phyloP scores from a whole-genome alignment of 352 stramenopile genomes.

The Aphanomyces cochlioides region DNA sequence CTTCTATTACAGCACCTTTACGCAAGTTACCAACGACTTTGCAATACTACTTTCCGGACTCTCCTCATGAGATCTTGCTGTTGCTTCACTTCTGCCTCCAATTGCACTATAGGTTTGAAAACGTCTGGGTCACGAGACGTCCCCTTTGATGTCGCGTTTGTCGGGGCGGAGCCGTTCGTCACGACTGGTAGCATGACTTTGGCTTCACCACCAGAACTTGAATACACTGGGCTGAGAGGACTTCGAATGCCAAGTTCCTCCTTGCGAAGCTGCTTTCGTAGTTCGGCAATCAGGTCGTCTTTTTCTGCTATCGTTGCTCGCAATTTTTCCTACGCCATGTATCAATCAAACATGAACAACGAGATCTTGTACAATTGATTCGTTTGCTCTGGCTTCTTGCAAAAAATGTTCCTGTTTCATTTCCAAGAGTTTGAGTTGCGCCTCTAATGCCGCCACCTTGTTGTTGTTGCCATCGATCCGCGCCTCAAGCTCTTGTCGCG shows the following conservation, averaged over 20 bases:
- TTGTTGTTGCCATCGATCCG: not conserved
- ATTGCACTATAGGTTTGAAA: slow-evolving; percentile 5
- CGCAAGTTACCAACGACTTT: not conserved
- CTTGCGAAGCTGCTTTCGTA: not conserved
- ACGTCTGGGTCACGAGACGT: not conserved
- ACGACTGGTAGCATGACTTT: not conserved
- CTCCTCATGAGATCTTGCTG: slow-evolving; percentile 1
- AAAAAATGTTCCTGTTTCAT: not conserved
- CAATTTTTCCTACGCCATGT: slow-evolving; percentile 3
- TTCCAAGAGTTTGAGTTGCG: not conserved
- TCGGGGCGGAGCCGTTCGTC: not conserved
- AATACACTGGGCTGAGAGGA: too few relatives aligned
- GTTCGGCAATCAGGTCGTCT: not conserved
- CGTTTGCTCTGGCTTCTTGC: not conserved
- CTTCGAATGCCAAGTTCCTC: not conserved
- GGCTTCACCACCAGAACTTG: too few relatives aligned
- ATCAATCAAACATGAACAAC: not conserved
- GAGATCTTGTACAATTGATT: slow-evolving; percentile 2
- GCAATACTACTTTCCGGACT: slow-evolving; percentile 9
- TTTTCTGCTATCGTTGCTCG: slow-evolving; percentile 6
- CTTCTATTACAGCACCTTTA: not conserved
- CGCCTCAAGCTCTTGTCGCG: not conserved
- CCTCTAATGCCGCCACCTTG: slow-evolving; percentile 4
- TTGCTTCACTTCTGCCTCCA: not conserved
- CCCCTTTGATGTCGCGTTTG: not conserved